Evolutionary conservation across 2,329 filamentous ascomycete species (phyloP).

Genomic region (Penicillium italicum): DNA sequence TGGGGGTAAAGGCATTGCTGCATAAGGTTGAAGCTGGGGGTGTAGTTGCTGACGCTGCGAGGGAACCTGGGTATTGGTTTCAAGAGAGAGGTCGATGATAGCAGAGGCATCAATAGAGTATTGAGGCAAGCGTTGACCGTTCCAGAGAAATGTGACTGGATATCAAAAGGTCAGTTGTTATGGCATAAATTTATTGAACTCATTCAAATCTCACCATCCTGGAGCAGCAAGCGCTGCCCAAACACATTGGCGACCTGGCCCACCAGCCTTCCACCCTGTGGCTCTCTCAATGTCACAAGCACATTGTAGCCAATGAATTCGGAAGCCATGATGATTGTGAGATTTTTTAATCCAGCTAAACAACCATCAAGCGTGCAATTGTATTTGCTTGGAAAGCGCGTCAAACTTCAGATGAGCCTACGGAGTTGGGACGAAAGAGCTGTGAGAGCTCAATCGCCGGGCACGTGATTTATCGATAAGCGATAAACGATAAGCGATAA

Average conservation of each 20-base stretch:
- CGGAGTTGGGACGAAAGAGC: constrained; percentile 17
- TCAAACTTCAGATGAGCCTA: constrained; percentile 2
- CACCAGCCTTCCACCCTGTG: constrained; percentile 61
- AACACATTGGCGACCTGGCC: constrained; percentile 69
- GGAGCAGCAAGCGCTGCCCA: constrained; percentile 65
- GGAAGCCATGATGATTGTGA: constrained; percentile 54
- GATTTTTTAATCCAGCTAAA: not conserved
- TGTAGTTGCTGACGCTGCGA: constrained; percentile 17
- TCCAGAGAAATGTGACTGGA: constrained; percentile 48
- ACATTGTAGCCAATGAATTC: constrained; percentile 75
- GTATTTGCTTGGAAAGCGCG: not conserved
- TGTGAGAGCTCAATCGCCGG: constrained; percentile 17
- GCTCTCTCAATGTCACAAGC: constrained; percentile 65
- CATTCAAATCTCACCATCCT: constrained; percentile 58
- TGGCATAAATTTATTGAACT: not conserved
- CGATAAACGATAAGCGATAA: not conserved
- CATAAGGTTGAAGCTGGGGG: not conserved
- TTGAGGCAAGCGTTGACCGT: constrained; percentile 50
- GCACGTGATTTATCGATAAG: constrained; percentile 31
- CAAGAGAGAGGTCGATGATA: constrained; percentile 54
- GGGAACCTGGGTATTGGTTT: constrained; percentile 16
- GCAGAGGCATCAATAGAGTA: constrained; percentile 57
- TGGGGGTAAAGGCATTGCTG: constrained; percentile 10
- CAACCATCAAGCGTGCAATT: not conserved
- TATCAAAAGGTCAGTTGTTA: constrained; percentile 15